Evolutionary conservation across 1,284 basidiomycete genomes (phyloP).

Genomic region (Veloboletus limbatus): DNA sequence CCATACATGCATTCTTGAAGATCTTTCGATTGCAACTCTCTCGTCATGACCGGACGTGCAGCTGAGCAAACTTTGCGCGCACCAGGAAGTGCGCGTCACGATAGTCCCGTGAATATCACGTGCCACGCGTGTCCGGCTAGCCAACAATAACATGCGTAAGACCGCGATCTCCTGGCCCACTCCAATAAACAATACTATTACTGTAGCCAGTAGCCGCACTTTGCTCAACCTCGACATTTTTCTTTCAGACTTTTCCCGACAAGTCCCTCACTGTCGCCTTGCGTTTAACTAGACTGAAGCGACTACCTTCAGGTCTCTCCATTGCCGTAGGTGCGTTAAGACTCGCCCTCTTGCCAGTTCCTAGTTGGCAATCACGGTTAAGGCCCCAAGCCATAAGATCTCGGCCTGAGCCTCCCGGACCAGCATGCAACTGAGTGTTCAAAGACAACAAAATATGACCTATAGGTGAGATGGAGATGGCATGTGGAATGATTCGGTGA

Average conservation of each 20-base stretch:
- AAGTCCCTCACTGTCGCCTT: conserved; percentile 64
- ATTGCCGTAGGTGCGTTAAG: conserved; percentile 64
- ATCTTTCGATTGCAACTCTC: conserved; percentile 33
- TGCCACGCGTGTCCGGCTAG: conserved; percentile 16
- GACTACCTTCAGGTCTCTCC: conserved; percentile 48
- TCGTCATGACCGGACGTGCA: conserved; percentile 20
- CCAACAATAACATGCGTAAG: no score
- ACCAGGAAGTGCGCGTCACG: no score
- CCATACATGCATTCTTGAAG: conserved; percentile 37
- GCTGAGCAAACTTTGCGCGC: no score
- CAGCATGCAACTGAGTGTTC: conserved; percentile 55
- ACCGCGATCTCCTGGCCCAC: no score
- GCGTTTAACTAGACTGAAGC: conserved; percentile 54
- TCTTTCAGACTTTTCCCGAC: conserved; percentile 63
- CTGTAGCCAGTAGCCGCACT: conserved; percentile 59
- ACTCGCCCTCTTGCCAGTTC: conserved; percentile 80
- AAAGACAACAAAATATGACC: conserved; percentile 80
- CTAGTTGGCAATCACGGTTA: conserved; percentile 78
- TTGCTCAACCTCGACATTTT: conserved; percentile 69
- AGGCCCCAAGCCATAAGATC: conserved; percentile 70
- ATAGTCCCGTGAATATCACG: conserved; percentile 23
- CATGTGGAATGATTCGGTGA: conserved; percentile 69
- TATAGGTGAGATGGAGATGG: conserved; percentile 70
- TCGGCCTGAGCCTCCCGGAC: conserved; percentile 47
- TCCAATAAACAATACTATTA: conserved; percentile 75